These are phyloP conservation scores for Colletotrichum phormii DNA, from an alignment of 2,329 filamentous ascomycete genomes.

Conservation along the genomic window DNA sequence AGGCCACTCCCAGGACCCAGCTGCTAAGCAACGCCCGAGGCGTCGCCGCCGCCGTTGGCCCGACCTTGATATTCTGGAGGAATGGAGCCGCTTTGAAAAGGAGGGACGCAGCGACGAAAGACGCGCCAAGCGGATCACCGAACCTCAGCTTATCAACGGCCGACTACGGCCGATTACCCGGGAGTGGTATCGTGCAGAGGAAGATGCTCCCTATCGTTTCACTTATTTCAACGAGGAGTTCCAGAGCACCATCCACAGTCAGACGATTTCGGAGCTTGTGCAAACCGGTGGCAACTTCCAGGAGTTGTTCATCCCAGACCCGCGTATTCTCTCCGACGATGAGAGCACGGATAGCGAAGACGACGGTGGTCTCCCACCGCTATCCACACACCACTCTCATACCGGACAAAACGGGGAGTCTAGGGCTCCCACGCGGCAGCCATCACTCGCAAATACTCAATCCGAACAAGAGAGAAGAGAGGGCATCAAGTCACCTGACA, in stretches of 20 bases:
- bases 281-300: slow-evolving; percentile 86
- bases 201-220: slow-evolving; percentile 92
- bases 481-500: slow-evolving; percentile 45
- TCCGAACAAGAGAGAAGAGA: slow-evolving; percentile 43
- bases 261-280: slow-evolving; percentile 92
- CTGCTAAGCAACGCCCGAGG: slow-evolving; percentile 43
- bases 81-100: slow-evolving; percentile 92
- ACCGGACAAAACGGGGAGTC: slow-evolving; percentile 54
- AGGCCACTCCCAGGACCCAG: slow-evolving; percentile 56
- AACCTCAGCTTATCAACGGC: slow-evolving; percentile 92
- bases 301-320: slow-evolving; percentile 92
- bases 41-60: slow-evolving; percentile 81
- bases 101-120: slow-evolving; percentile 85
- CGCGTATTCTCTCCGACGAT: slow-evolving; percentile 78
- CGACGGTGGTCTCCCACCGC: slow-evolving; percentile 17
- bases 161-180: slow-evolving; percentile 83
- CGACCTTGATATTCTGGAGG: slow-evolving; percentile 83
- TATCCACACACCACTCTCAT: slow-evolving; percentile 41
- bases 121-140: slow-evolving; percentile 90
- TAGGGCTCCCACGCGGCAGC: slow-evolving; percentile 57
- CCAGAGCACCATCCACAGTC: slow-evolving; percentile 93
- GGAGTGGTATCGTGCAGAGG: slow-evolving; percentile 87
- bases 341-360: slow-evolving; percentile 72
- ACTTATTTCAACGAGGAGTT: slow-evolving; percentile 99
- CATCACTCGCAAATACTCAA: slow-evolving; percentile 51